Evolutionary conservation across 192 early-diverging fungal species (phyloP).

Genomic region (Umbelopsis sp.): DNA sequence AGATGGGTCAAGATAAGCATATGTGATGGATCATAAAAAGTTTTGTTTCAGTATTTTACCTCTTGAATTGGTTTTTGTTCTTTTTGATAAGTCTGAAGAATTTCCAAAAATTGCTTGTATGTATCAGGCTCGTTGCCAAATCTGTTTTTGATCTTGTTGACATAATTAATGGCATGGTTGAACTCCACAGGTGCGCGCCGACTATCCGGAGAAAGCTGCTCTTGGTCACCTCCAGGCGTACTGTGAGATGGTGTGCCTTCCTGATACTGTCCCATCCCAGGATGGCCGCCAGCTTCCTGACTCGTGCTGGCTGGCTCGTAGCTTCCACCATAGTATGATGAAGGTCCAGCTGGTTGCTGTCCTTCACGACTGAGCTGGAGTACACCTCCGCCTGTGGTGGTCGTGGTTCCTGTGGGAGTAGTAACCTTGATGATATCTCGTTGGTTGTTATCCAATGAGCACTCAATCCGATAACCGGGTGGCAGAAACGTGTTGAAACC

Average conservation of each 20-base stretch:
- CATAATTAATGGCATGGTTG: slow-evolving; percentile 98
- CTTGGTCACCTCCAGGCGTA: slow-evolving; percentile 24
- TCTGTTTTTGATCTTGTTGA: slow-evolving; percentile 99
- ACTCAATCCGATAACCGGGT: slow-evolving; percentile 96
- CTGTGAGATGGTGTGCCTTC: slow-evolving; percentile 23
- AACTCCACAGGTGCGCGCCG: slow-evolving; percentile 89
- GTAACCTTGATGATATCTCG: slow-evolving; percentile 81
- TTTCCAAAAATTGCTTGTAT: slow-evolving; percentile 97
- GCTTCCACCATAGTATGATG: slow-evolving; percentile 26
- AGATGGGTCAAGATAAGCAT: not conserved
- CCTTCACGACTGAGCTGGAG: slow-evolving; percentile 16
- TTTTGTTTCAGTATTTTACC: slow-evolving; percentile 40
- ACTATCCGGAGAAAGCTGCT: slow-evolving; percentile 39
- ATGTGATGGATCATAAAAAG: not conserved
- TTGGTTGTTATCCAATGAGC: slow-evolving; percentile 78
- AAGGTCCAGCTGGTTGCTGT: not conserved
- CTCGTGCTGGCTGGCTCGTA: slow-evolving; percentile 24
- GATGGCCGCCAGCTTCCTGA: slow-evolving; percentile 30
- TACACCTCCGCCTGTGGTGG: slow-evolving; percentile 50
- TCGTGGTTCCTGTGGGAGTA: slow-evolving; percentile 76
- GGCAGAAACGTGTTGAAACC: slow-evolving; percentile 99
- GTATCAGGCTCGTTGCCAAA: slow-evolving; percentile 92
- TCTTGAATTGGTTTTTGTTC: slow-evolving; percentile 96
- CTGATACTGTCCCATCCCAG: slow-evolving; percentile 37
- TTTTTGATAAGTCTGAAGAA: slow-evolving; percentile 96